Evolutionary conservation across 2,329 filamentous ascomycete species (phyloP).

Genomic region (Aureobasidium sp.): DNA sequence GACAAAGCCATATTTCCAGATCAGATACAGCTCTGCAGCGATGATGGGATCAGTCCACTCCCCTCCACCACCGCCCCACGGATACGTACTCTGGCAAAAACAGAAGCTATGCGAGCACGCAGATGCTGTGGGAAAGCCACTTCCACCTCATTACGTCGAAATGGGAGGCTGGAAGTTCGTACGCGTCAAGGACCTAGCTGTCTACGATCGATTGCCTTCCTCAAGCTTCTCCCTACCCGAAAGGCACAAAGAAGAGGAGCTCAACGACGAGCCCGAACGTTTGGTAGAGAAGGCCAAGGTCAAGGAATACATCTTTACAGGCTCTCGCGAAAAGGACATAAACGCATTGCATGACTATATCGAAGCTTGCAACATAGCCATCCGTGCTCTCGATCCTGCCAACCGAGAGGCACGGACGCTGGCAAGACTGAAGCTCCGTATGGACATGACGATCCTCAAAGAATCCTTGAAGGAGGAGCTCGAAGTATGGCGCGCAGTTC

Average conservation of each 20-base stretch:
- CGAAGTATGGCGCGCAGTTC: neutral
- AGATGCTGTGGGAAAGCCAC: neutral
- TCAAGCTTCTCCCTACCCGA: neutral
- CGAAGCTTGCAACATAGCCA: neutral
- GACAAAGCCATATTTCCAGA: neutral
- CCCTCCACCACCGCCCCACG: neutral
- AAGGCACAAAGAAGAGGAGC: neutral
- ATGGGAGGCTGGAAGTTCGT: neutral
- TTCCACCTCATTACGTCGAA: neutral
- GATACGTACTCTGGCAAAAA: conserved; percentile 5
- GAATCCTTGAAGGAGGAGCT: conserved; percentile 6
- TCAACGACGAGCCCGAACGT: neutral
- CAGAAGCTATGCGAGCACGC: neutral
- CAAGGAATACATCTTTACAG: conserved; percentile 6
- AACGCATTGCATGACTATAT: neutral
- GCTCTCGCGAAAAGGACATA: neutral
- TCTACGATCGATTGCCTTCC: neutral
- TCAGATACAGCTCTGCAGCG: neutral
- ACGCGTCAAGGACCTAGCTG: neutral
- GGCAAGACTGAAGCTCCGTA: neutral
- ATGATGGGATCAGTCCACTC: neutral
- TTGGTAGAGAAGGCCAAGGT: neutral
- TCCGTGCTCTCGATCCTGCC: neutral
- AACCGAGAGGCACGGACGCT: neutral
- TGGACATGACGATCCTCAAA: neutral